These are phyloP conservation scores for Lavandula angustifolia DNA, from an alignment of 257 asterid genomes.

Conservation along the genomic window DNA sequence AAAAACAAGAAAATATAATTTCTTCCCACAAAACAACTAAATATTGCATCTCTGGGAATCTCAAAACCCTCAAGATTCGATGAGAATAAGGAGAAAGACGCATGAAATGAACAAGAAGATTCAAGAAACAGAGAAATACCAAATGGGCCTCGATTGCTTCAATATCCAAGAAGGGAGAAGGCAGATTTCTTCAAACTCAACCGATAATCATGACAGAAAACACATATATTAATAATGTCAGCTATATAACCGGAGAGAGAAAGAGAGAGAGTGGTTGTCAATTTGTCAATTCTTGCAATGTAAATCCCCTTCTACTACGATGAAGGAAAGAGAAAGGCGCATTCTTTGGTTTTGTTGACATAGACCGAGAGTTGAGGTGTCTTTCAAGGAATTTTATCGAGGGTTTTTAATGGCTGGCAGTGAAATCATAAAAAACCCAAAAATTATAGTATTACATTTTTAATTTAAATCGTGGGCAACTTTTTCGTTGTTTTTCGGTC, in stretches of 20 bases:
- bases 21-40: constrained; percentile 20
- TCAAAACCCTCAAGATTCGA: constrained; percentile 41
- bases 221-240: constrained; percentile 23
- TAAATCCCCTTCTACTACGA: constrained; percentile 25
- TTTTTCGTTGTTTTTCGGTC: constrained; percentile 29
- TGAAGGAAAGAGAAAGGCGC: constrained; percentile 40
- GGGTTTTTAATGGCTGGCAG: constrained; percentile 33
- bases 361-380: constrained; percentile 33
- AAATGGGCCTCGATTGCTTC: constrained; percentile 22
- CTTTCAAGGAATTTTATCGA: constrained; percentile 32
- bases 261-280: constrained; percentile 15
- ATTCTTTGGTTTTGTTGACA: constrained; percentile 41
- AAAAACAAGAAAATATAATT: not conserved
- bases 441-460: not conserved
- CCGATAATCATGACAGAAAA: constrained; percentile 23
- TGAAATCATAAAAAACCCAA: constrained; percentile 19
- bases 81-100: constrained; percentile 22
- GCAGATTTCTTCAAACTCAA: constrained; percentile 27
- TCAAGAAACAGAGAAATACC: constrained; percentile 5
- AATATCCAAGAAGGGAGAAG: not conserved
- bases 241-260: constrained; percentile 10
- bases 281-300: constrained; percentile 2
- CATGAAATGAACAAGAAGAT: not conserved
- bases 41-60: constrained; percentile 47
- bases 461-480: not conserved